Conservation (phyloP, 768 basidiomycete species). For the Leccinum rimulosum region DNA sequence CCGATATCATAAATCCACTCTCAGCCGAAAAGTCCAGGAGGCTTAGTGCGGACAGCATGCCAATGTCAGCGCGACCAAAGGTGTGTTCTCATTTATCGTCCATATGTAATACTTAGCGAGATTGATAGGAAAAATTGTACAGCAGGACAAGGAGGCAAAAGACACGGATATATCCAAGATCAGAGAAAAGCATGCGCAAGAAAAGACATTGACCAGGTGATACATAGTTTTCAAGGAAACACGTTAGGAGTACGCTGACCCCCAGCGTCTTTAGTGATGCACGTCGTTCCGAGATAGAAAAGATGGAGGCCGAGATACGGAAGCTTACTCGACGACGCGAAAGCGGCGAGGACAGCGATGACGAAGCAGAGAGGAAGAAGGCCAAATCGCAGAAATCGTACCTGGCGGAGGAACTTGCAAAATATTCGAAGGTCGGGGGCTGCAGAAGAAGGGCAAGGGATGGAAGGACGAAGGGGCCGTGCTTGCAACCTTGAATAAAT, state of each 20-base stretch:
- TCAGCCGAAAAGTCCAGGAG: not conserved
- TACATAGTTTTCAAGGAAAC: not conserved
- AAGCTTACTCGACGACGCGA: slow-evolving; percentile 63
- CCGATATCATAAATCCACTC: slow-evolving; percentile 7
- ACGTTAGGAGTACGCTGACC: not conserved
- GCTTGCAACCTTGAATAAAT: slow-evolving; percentile 63
- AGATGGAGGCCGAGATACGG: slow-evolving; percentile 87
- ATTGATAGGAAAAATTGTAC: not conserved
- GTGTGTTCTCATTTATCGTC: slow-evolving; percentile 6
- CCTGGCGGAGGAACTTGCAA: slow-evolving; percentile 77
- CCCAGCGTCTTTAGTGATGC: slow-evolving; percentile 41
- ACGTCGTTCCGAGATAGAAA: slow-evolving; percentile 75
- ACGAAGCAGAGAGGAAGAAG: slow-evolving; percentile 53
- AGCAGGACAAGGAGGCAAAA: slow-evolving; percentile 16
- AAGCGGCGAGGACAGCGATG: slow-evolving; percentile 61
- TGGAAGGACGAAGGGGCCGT: slow-evolving; percentile 72
- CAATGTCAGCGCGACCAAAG: slow-evolving; percentile 12
- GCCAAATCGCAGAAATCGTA: slow-evolving; percentile 62
- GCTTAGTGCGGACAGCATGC: not conserved
- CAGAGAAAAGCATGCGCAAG: slow-evolving; percentile 70
- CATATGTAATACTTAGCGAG: not conserved
- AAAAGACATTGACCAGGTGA: slow-evolving; percentile 63
- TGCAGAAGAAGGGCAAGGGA: slow-evolving; percentile 55
- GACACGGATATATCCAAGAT: slow-evolving; percentile 63
- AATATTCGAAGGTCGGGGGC: slow-evolving; percentile 68